phyloP scores from a whole-genome alignment of 352 stramenopile species.

The Pythium guiyangense region DNA sequence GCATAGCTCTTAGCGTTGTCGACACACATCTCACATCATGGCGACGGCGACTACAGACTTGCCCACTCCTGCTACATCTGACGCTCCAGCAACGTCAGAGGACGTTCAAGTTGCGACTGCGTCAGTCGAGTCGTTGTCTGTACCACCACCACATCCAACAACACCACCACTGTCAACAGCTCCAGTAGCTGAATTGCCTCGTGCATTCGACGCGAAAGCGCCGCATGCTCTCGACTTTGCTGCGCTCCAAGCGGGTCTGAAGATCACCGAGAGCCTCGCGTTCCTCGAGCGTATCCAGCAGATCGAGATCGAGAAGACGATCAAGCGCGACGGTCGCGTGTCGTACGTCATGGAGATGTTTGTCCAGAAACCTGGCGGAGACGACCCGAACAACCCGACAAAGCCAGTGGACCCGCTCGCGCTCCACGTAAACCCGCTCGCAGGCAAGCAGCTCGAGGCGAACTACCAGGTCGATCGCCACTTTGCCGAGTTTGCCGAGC shows the following conservation, averaged over 20 bases:
- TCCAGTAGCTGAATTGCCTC: no score
- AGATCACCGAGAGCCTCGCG: constrained; percentile 4
- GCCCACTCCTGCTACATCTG: no score
- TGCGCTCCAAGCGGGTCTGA: background rate
- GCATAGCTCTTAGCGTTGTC: no score
- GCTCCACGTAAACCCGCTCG: constrained; percentile 5
- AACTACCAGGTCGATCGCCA: constrained; percentile 18
- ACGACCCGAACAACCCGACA: background rate
- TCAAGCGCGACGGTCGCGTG: constrained; percentile 11
- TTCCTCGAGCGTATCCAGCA: constrained; percentile 9
- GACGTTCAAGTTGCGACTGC: no score
- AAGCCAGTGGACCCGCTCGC: background rate
- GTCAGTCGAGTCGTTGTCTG: no score
- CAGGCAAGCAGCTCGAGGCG: constrained; percentile 6
- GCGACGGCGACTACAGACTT: no score
- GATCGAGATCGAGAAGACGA: constrained; percentile 6
- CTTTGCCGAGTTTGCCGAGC: constrained; percentile 8
- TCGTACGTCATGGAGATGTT: constrained; percentile 16
- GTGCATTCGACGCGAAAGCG: no score
- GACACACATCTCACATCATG: no score
- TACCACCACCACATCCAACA: no score
- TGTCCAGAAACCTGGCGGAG: background rate
- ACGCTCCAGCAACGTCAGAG: no score
- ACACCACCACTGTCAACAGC: no score
- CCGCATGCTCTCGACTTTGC: no score